These are phyloP conservation scores for Trifolium subterraneum DNA, from an alignment of 306 rosid genomes.

Conservation along the genomic window DNA sequence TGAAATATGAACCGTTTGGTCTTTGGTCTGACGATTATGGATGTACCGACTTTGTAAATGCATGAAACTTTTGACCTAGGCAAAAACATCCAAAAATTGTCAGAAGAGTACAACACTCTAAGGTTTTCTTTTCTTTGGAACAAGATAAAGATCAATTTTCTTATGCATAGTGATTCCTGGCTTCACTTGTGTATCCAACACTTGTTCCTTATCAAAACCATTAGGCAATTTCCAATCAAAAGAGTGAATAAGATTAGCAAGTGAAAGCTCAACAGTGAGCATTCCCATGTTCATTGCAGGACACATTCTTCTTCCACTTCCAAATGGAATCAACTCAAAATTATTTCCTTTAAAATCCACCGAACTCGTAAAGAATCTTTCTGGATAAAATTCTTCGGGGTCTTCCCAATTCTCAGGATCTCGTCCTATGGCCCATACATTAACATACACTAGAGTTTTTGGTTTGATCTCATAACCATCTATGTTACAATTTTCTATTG, in stretches of 20 bases:
- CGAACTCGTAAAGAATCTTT: slow-evolving; percentile 38
- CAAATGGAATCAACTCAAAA: slow-evolving; percentile 51
- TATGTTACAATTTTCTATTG: slow-evolving; percentile 33
- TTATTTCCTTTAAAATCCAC: slow-evolving; percentile 40
- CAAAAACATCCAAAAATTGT: too few species aligned
- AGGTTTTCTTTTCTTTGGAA: slow-evolving; percentile 3
- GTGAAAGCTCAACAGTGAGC: slow-evolving; percentile 31
- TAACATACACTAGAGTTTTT: slow-evolving; percentile 38
- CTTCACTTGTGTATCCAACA: slow-evolving; percentile 40
- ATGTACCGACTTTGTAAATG: too few species aligned
- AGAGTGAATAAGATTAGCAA: slow-evolving; percentile 44
- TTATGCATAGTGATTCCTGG: slow-evolving; percentile 50
- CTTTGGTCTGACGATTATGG: too few species aligned
- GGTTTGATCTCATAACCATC: slow-evolving; percentile 45
- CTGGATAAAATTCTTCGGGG: slow-evolving; percentile 38
- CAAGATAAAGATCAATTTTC: slow-evolving; percentile 40
- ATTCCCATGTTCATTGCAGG: slow-evolving; percentile 41
- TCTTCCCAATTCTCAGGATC: slow-evolving; percentile 46
- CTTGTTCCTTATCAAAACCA: slow-evolving; percentile 10
- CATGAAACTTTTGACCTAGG: too few species aligned
- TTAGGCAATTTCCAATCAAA: slow-evolving; percentile 46
- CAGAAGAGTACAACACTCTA: neutral
- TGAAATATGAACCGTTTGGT: too few species aligned
- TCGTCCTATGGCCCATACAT: slow-evolving; percentile 46
- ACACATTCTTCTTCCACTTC: slow-evolving; percentile 50